Conservation (phyloP, 2,329 filamentous ascomycete species). For the Epichloe brachyelytri region DNA sequence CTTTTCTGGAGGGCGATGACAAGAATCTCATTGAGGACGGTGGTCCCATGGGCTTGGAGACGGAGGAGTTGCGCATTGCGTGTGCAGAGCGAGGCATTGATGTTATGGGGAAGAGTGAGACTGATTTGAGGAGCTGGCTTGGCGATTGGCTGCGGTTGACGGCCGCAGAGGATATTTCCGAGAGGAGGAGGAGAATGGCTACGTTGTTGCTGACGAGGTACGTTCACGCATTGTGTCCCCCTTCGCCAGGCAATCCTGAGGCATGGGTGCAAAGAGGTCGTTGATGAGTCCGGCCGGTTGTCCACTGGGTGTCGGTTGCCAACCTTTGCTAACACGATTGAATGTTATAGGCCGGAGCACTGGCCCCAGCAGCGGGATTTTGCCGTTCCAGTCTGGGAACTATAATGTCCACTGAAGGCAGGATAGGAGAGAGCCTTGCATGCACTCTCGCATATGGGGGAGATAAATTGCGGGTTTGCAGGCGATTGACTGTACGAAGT, state of each 20-base stretch:
- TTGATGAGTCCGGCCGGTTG: too few relatives aligned
- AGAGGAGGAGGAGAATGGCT: constrained; percentile 26
- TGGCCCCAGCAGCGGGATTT: constrained; percentile 29
- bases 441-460: neutral
- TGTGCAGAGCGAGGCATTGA: constrained; percentile 57
- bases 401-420: constrained; percentile 13
- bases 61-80: constrained; percentile 55
- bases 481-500: neutral
- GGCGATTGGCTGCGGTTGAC: constrained; percentile 36
- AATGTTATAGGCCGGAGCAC: constrained; percentile 20
- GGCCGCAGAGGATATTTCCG: constrained; percentile 21
- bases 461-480: neutral
- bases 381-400: constrained; percentile 27
- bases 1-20: constrained; percentile 61
- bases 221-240: constrained; percentile 7
- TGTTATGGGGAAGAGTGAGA: constrained; percentile 42
- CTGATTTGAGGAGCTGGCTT: constrained; percentile 35
- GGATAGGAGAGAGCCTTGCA: neutral
- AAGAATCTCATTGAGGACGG: constrained; percentile 50
- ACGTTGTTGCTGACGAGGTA: constrained; percentile 30
- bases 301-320: neutral
- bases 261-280: too few relatives aligned
- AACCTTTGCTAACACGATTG: constrained; percentile 6
- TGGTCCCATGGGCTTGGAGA: constrained; percentile 40
- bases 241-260: neutral